Base-by-base conservation (phyloP, 1,284 basidiomycete genomes). In the Termitomyces sp. region DNA sequence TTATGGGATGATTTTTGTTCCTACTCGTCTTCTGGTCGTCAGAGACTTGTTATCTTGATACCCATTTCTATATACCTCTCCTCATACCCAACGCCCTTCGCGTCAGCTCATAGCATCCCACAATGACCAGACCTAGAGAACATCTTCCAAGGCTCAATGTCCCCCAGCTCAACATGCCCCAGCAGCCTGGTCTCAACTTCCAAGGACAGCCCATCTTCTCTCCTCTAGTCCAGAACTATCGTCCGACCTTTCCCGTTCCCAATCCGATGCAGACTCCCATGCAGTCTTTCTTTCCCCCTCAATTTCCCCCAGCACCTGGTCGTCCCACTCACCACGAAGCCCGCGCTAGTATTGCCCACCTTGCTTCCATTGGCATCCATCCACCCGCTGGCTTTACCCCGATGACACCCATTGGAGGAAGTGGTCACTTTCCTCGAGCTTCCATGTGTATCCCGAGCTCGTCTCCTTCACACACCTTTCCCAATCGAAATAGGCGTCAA, bases 201-300 rank as follows among this genome's bases (percentile, higher is more conserved):
- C 70, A 60, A 40, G 69, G 69, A 56, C 75, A 73, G 54, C 73
- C 76, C 45, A 69, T 86, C 60, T 90, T 77, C 66, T 87, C 88
- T 1, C 85, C 87, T 6, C 80, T 77, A 50, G 70, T 87, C 40
- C 84, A 82, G 36, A 70, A 76, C 44, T 84, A 81, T 68, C 82
- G 81, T 58, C 80, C 83, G 1, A 70, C 77, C 0, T 81, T 80
- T 60, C 76, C 75, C 26, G 67, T 79, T 58, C 68, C 64, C 48
- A 69, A 66, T 52, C 64, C 77, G 42, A 67, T 88, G 47, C 86
- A 86, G 65, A 88, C 86, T 2, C 87, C 87, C 44, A 82, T 88
- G 74, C 88, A 88, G 64, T 65, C 78, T 21, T 79, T 77, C 61
- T 89, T 88, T 62, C 72, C 72, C 58, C 72, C 75, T 2, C 76